Evolutionary conservation across 2,329 filamentous ascomycete species (phyloP).

Genomic region (Xylariaceae sp.): DNA sequence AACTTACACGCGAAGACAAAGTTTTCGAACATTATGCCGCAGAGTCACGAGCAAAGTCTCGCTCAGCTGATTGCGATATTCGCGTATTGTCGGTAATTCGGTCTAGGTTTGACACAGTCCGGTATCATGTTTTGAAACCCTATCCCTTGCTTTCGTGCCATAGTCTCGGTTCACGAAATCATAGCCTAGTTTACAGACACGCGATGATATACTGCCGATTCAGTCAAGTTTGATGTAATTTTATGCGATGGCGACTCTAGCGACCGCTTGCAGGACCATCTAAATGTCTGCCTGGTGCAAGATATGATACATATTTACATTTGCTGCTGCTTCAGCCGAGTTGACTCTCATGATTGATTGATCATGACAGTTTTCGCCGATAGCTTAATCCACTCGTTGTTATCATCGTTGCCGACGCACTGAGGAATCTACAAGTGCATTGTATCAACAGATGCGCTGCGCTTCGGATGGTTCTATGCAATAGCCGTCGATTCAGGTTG

Average conservation of each 20-base stretch:
- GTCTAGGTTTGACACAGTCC: too few species aligned
- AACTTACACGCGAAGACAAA: too few species aligned
- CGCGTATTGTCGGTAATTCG: too few species aligned
- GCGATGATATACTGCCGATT: too few species aligned
- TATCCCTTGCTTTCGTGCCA: background rate
- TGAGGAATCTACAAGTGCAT: background rate
- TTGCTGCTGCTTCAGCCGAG: background rate
- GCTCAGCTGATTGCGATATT: too few species aligned
- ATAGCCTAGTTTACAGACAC: too few species aligned
- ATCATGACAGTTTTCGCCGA: too few species aligned
- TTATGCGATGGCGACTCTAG: background rate
- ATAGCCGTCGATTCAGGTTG: conserved; percentile 8
- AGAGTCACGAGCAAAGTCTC: too few species aligned
- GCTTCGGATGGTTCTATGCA: background rate
- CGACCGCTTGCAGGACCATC: background rate
- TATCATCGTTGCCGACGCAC: too few species aligned
- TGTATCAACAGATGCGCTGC: background rate
- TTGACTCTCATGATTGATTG: conserved; percentile 1
- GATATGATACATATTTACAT: conserved; percentile 12
- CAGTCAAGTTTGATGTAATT: conserved; percentile 1
- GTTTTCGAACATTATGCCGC: too few species aligned
- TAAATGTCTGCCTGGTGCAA: background rate
- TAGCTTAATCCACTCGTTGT: too few species aligned
- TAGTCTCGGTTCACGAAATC: background rate
- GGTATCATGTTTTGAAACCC: too few species aligned